Base-by-base conservation (phyloP, 2,329 filamentous ascomycete genomes). In the Exophiala lecanii-corni region DNA sequence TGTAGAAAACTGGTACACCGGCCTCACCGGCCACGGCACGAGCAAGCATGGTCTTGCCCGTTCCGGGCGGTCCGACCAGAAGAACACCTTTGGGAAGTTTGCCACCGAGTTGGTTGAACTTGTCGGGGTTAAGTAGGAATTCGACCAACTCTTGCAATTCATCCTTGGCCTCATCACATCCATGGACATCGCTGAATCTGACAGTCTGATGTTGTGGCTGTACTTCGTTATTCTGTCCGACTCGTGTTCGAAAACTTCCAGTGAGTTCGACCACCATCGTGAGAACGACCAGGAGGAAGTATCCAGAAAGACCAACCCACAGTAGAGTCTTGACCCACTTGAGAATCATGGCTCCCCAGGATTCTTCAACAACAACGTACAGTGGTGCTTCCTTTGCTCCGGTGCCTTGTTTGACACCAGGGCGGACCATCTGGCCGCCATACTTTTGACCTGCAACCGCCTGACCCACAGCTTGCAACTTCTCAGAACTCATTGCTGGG, bases 1-100 rank as follows among this genome's bases (percentile, higher is more conserved):
- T 97, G 76, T 96, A 98, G 75, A 97, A 98, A 75, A 98, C 98
- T 1, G 92, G 92, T 13, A 98, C 92, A 43, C 91, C 92, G 41
- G 92, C 89, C 70, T 98, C 92, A 39, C 92, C 92, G 36, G 92
- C 92, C 48, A 98, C 92, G 42, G 92, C 94, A 59, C 92, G 84
- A 51, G 92, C 92, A 49, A 98, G 78, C 30, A 98, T 78, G 9
- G 92, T 98, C 71, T 98, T 98, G 69, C 92, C 92, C 49, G 92
- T 98, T 70, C 92, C 92, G 39, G 92, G 92, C 60, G 92, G 92
- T 1, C 92, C 92, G 59, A 95, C 88, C 17, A 98, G 78, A 38
- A 98, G 76, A 46, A 98, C 88, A 72, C 92, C 92, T 68, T 97
- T 98, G 42, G 92, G 92, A 41, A 98, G 78, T 68, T 97, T 96